Conservation (phyloP, 129 eudicot species). For the Lactuca sativa region DNA sequence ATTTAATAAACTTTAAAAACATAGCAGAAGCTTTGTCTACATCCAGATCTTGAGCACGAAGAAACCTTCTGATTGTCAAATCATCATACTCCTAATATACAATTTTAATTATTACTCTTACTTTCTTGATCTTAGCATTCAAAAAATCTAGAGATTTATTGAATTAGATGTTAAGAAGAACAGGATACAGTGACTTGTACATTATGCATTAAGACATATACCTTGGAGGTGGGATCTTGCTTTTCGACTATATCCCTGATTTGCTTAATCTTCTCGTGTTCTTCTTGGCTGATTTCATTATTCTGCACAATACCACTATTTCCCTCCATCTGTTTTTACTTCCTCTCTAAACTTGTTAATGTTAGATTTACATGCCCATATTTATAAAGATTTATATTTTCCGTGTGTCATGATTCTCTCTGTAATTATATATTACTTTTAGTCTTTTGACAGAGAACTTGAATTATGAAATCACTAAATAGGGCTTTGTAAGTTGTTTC, state of each 20-base stretch:
- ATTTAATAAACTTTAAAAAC: conserved; percentile 52
- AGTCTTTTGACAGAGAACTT: neutral
- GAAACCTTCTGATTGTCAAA: conserved; percentile 59
- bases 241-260: conserved; percentile 53
- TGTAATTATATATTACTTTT: neutral
- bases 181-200: neutral
- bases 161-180: conserved; percentile 1
- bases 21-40: conserved; percentile 53
- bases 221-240: conserved; percentile 65
- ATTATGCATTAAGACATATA: conserved; percentile 8
- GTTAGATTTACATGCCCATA: neutral
- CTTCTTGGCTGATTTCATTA: conserved; percentile 28
- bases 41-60: conserved; percentile 64
- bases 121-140: neutral
- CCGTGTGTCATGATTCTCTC: neutral
- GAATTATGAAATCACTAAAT: conserved; percentile 11
- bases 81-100: conserved; percentile 69
- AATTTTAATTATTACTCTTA: neutral
- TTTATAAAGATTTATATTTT: neutral
- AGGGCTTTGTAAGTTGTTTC: conserved; percentile 12
- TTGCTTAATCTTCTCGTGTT: conserved; percentile 44
- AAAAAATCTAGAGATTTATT: neutral
- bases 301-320: neutral
- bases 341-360: neutral
- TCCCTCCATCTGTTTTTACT: conserved; percentile 10